Percentiles rank a stretch among this genome's conserved stretches.
Conservation (phyloP, 345 rosid genomes). For the Brassica napus region Da-Ae NC_063445.1:46492501-46493000, state of each 20-base stretch:
- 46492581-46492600: background rate
- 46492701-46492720: background rate
- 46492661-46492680: background rate
- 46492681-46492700: background rate
- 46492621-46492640: background rate
- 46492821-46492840: too few species aligned
- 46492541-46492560: background rate
- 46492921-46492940: too few species aligned
- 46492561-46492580: background rate
- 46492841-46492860: too few species aligned
- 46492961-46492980: too few species aligned
- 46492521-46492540: conserved; percentile 15
- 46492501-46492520: conserved; percentile 8
- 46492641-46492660: background rate
- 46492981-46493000: background rate
- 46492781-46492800: too few species aligned
- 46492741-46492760: too few species aligned
- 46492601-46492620: background rate
- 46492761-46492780: too few species aligned
- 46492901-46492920: too few species aligned
- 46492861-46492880: too few species aligned
- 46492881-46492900: too few species aligned
- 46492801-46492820: too few species aligned
- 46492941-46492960: too few species aligned
- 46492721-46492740: background rate